Evolutionary conservation across 768 basidiomycete genomes (phyloP).

Genomic region (Pleurotus ostreatus): DNA sequence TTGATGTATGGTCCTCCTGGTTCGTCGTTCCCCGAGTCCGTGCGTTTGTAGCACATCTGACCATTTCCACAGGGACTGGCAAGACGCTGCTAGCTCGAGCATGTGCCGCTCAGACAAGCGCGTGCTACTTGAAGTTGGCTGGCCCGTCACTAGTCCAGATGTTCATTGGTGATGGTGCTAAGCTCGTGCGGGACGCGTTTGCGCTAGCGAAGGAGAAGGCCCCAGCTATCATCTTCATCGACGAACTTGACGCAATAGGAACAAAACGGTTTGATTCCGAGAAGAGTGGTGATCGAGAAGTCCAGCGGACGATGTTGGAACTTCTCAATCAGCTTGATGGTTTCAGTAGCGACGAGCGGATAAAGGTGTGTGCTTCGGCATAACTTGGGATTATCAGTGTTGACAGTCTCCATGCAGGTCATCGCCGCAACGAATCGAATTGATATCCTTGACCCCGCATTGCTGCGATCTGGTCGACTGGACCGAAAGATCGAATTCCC

Average conservation of each 20-base stretch:
- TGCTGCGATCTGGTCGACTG: slow-evolving; percentile 96
- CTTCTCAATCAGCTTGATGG: slow-evolving; percentile 97
- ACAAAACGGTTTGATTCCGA: slow-evolving; percentile 99
- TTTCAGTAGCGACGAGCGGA: slow-evolving; percentile 93
- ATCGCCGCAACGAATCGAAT: slow-evolving; percentile 99
- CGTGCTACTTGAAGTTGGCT: slow-evolving; percentile 96
- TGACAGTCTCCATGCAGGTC: slow-evolving; percentile 49
- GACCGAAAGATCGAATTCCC: slow-evolving; percentile 99
- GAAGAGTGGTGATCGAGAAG: slow-evolving; percentile 98
- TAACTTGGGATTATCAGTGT: neutral
- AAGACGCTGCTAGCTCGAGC: slow-evolving; percentile 97
- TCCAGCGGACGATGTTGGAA: slow-evolving; percentile 99
- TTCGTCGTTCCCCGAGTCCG: slow-evolving; percentile 24
- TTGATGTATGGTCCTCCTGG: slow-evolving; percentile 99
- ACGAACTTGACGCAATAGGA: slow-evolving; percentile 97
- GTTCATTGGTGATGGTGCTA: slow-evolving; percentile 99
- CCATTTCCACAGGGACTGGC: slow-evolving; percentile 61
- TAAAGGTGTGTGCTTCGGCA: slow-evolving; percentile 63
- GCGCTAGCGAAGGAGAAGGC: slow-evolving; percentile 98
- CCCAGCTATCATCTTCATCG: slow-evolving; percentile 98
- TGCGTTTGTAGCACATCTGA: slow-evolving; percentile 7
- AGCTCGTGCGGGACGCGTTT: slow-evolving; percentile 97
- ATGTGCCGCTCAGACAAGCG: slow-evolving; percentile 96
- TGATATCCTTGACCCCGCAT: slow-evolving; percentile 95
- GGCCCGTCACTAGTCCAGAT: slow-evolving; percentile 98